Percentiles rank a stretch among this genome's conserved stretches.
Evolutionary conservation across 2,329 filamentous ascomycete genomes (phyloP).

Genomic region (Leptodontidium sp.): DNA sequence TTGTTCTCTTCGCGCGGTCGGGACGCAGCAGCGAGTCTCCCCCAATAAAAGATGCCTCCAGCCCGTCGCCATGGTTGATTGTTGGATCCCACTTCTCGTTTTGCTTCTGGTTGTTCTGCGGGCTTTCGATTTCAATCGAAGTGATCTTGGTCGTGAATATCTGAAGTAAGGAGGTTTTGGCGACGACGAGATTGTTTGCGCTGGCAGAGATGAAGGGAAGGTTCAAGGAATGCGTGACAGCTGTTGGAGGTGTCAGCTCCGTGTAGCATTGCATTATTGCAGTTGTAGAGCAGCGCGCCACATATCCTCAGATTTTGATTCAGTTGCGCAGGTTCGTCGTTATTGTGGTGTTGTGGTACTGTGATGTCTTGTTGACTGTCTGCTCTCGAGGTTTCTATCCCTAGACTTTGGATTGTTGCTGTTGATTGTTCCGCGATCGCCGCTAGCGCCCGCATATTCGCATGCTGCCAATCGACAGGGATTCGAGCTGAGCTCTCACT

Average conservation of each 20-base stretch:
- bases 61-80: slow-evolving; percentile 65
- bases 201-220: slow-evolving; percentile 79
- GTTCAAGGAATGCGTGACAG: slow-evolving; percentile 86
- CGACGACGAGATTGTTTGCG: slow-evolving; percentile 86
- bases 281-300: slow-evolving; percentile 26
- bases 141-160: slow-evolving; percentile 80
- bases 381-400: not conserved
- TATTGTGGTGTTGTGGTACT: not conserved
- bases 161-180: slow-evolving; percentile 91
- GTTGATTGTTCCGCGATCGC: not conserved
- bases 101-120: slow-evolving; percentile 49
- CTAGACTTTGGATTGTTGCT: not conserved
- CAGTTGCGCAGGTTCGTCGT: not conserved
- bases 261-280: slow-evolving; percentile 92
- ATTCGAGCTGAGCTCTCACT: not conserved
- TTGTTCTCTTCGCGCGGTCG: slow-evolving; percentile 72
- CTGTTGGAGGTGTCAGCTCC: slow-evolving; percentile 92
- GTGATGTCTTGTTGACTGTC: not conserved
- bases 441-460: slow-evolving; percentile 18
- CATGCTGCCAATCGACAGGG: not conserved
- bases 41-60: slow-evolving; percentile 72
- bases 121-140: slow-evolving; percentile 62
- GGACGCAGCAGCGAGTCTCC: slow-evolving; percentile 68
- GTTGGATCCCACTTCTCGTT: slow-evolving; percentile 59
- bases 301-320: slow-evolving; percentile 23